Evolutionary conservation across 441 rosid species (phyloP).

Genomic region (Biscutella laevigata): DNA sequence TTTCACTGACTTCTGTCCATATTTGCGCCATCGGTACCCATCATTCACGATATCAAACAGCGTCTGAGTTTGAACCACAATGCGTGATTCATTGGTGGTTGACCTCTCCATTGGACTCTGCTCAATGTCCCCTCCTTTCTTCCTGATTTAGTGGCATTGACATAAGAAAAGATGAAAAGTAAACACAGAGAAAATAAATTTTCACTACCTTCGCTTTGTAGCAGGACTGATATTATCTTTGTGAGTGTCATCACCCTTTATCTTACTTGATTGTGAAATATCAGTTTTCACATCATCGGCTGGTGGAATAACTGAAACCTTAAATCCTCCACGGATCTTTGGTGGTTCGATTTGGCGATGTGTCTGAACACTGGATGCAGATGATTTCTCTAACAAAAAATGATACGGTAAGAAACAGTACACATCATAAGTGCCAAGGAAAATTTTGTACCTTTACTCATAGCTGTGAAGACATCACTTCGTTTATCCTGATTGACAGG

Average conservation of each 20-base stretch:
- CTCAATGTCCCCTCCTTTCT: conserved; percentile 38
- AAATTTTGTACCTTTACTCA: conserved; percentile 37
- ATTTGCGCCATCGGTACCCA: conserved; percentile 97
- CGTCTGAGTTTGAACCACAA: conserved; percentile 57
- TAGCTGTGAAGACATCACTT: conserved; percentile 27
- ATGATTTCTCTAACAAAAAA: conserved; percentile 36
- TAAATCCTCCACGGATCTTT: conserved; percentile 26
- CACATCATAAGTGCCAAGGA: neutral
- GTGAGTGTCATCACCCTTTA: conserved; percentile 31
- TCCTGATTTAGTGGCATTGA: conserved; percentile 35
- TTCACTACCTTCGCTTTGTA: conserved; percentile 57
- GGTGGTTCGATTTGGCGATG: conserved; percentile 29
- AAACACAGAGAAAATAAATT: neutral
- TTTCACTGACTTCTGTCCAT: conserved; percentile 93
- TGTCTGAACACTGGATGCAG: conserved; percentile 33
- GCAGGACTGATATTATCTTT: conserved; percentile 35
- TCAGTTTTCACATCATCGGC: conserved; percentile 36
- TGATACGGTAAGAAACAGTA: conserved; percentile 6
- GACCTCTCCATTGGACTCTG: conserved; percentile 38
- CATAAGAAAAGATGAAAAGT: conserved; percentile 1
- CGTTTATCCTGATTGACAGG: conserved; percentile 44
- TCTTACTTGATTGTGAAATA: conserved; percentile 34
- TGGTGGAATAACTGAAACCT: conserved; percentile 28
- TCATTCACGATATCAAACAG: conserved; percentile 79
- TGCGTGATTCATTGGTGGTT: conserved; percentile 39